phyloP scores from a whole-genome alignment of 495 filamentous ascomycete species.

The Lichenothelia convexa region DNA sequence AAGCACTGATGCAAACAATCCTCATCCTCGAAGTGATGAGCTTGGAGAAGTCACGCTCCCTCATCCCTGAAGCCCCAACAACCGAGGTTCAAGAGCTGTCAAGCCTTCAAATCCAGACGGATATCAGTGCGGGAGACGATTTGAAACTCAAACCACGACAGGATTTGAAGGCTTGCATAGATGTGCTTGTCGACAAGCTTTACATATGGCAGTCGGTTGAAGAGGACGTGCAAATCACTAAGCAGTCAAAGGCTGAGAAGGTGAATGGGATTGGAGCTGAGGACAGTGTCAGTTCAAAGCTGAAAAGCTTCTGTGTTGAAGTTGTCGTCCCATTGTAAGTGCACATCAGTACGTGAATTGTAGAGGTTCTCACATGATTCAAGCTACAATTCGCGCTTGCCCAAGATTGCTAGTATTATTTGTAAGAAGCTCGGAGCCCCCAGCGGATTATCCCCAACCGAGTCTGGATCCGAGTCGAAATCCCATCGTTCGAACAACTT shows the following conservation, averaged over 20 bases:
- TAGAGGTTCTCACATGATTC: constrained; percentile 3
- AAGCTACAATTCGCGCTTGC: constrained; percentile 66
- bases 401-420: constrained; percentile 58
- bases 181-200: constrained; percentile 72
- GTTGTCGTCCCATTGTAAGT: constrained; percentile 82
- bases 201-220: constrained; percentile 93
- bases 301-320: constrained; percentile 73
- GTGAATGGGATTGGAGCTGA: constrained; percentile 14
- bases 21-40: constrained; percentile 76
- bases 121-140: too few species aligned
- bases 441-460: constrained; percentile 41
- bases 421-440: constrained; percentile 78
- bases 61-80: too few species aligned
- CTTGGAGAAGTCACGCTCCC: constrained; percentile 29
- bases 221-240: constrained; percentile 30
- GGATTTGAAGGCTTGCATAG: constrained; percentile 47
- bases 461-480: too few species aligned
- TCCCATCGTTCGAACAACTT: too few species aligned
- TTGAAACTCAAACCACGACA: constrained; percentile 35
- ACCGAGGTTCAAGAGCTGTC: background rate
- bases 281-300: constrained; percentile 26
- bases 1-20: constrained; percentile 83
- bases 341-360: too few species aligned
- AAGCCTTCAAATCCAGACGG: constrained; percentile 13
- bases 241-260: constrained; percentile 19